Evolutionary conservation across 169 alveolate genomes (phyloP).

Genomic region (Eimeria sp.): DNA sequence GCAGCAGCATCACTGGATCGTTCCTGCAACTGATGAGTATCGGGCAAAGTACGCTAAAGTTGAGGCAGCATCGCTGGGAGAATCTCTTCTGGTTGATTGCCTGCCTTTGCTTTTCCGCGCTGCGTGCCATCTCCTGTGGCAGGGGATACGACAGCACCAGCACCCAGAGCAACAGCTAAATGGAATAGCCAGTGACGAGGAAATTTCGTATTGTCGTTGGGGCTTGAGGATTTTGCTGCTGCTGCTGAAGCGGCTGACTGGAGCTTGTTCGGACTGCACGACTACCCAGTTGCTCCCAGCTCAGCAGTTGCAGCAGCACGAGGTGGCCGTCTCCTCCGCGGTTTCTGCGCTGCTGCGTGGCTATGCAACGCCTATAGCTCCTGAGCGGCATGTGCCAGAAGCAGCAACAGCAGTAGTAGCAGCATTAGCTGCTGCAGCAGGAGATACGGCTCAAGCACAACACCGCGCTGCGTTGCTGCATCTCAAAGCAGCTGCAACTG

Average conservation of each 20-base stretch:
- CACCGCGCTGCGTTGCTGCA: slow-evolving; percentile 29
- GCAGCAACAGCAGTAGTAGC: slow-evolving; percentile 19
- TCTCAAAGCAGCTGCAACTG: slow-evolving; percentile 48
- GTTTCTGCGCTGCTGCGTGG: slow-evolving; percentile 57
- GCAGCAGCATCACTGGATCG: background rate
- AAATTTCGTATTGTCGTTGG: background rate
- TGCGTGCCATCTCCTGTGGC: slow-evolving; percentile 49
- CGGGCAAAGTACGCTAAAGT: background rate
- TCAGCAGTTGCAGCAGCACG: slow-evolving; percentile 55
- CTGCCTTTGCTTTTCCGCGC: slow-evolving; percentile 25
- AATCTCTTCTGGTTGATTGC: background rate
- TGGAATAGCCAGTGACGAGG: background rate
- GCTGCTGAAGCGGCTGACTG: slow-evolving; percentile 22
- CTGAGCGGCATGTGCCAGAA: background rate
- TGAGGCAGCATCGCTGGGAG: background rate
- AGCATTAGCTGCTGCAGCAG: slow-evolving; percentile 17
- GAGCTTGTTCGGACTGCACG: background rate
- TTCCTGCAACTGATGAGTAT: background rate
- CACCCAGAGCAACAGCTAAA: background rate
- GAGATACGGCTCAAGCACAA: background rate
- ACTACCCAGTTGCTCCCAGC: background rate
- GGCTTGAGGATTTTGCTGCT: slow-evolving; percentile 47
- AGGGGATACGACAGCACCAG: slow-evolving; percentile 47
- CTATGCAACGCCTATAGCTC: background rate
- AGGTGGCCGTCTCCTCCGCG: slow-evolving; percentile 50